Percentiles rank a stretch among this genome's conserved stretches.
Evolutionary conservation across 495 filamentous ascomycete species (phyloP).

Genomic region (Aspergillus sparsus): DNA sequence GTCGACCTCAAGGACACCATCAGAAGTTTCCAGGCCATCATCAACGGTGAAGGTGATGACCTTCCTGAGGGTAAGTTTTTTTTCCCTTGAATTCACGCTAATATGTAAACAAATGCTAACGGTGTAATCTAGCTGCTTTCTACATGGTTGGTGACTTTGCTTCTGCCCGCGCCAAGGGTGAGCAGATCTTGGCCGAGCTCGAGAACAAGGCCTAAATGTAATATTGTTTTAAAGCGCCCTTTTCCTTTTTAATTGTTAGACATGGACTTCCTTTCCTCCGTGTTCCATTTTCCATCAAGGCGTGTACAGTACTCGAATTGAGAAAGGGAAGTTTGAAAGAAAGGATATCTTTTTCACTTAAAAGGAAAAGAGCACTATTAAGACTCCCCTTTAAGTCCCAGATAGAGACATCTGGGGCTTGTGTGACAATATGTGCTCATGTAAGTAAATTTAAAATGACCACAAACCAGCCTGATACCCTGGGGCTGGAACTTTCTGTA

Average conservation of each 20-base stretch:
- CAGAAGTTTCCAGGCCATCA: conserved; percentile 93
- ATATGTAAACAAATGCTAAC: conserved; percentile 15
- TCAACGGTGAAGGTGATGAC: conserved; percentile 92
- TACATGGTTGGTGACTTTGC: conserved; percentile 98
- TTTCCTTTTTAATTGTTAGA: conserved; percentile 39
- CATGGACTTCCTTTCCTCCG: conserved; percentile 34
- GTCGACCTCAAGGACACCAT: conserved; percentile 99
- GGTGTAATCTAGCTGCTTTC: conserved; percentile 62
- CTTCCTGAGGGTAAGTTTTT: conserved; percentile 72
- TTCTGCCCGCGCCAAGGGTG: conserved; percentile 91
- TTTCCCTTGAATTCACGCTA: not conserved
- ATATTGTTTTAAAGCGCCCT: conserved; percentile 43
- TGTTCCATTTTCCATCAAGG: conserved; percentile 44
- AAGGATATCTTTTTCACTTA: conserved; percentile 14
- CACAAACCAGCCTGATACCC: conserved; percentile 36
- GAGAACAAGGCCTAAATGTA: conserved; percentile 67
- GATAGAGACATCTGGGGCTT: conserved; percentile 36
- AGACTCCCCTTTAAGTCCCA: conserved; percentile 30
- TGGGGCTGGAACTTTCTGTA: conserved; percentile 40
- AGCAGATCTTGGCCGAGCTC: conserved; percentile 98
- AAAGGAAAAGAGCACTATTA: conserved; percentile 25
- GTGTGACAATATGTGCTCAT: conserved; percentile 52
- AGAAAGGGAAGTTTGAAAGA: conserved; percentile 33
- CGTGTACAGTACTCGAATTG: conserved; percentile 53
- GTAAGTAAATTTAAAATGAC: conserved; percentile 51